phyloP scores from a whole-genome alignment of 257 asterid genomes.

The Paulownia fortunei region DNA sequence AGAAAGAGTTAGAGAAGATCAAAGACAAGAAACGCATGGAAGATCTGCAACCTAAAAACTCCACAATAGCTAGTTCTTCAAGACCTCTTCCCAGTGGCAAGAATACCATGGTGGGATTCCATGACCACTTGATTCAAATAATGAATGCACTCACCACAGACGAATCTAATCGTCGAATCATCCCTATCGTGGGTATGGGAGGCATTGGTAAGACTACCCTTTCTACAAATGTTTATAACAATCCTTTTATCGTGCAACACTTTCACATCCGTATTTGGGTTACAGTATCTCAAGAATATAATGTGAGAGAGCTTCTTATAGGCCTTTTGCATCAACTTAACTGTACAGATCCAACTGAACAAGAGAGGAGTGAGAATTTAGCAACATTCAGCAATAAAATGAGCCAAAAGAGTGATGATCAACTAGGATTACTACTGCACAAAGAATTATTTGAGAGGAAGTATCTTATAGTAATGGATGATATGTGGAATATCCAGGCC shows the following conservation, averaged over 20 bases:
- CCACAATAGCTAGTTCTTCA: background rate
- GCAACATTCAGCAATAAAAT: too few species aligned
- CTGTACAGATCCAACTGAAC: background rate
- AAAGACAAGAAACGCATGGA: constrained; percentile 1
- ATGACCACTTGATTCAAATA: constrained; percentile 13
- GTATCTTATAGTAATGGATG: constrained; percentile 31
- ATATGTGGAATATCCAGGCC: constrained; percentile 21
- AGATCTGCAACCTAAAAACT: background rate
- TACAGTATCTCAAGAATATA: constrained; percentile 22
- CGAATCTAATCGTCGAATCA: background rate
- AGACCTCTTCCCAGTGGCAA: background rate
- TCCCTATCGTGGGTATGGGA: constrained; percentile 32
- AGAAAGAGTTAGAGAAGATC: constrained; percentile 14
- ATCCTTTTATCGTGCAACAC: background rate
- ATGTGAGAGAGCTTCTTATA: constrained; percentile 11
- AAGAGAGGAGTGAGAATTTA: background rate
- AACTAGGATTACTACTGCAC: constrained; percentile 25
- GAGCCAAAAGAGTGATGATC: background rate
- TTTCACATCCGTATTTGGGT: constrained; percentile 29
- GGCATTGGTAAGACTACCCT: constrained; percentile 34
- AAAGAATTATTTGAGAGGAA: constrained; percentile 25
- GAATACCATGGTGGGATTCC: constrained; percentile 24
- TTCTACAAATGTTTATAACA: constrained; percentile 10
- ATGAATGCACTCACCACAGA: constrained; percentile 14
- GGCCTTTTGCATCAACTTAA: constrained; percentile 20